These are phyloP conservation scores for Aspergillus ruber DNA, from an alignment of 2,329 filamentous ascomycete species.

Conservation along the genomic window DNA sequence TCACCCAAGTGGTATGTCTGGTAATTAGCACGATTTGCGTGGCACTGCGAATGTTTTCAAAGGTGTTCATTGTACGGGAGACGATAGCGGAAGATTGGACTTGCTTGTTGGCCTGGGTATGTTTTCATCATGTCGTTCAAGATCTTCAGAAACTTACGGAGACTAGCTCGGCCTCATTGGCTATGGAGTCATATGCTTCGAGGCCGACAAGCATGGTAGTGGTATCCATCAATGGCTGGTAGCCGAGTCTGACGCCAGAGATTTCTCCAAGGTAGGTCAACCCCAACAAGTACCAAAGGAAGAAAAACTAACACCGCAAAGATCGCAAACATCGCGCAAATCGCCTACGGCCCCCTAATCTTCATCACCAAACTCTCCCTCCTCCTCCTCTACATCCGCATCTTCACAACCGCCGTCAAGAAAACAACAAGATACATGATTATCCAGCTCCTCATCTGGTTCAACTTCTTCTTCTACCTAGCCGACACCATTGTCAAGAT, in stretches of 20 bases:
- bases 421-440: constrained; percentile 11
- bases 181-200: constrained; percentile 15
- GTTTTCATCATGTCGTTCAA: not conserved
- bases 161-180: constrained; percentile 17
- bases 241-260: constrained; percentile 9
- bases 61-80: constrained; percentile 18
- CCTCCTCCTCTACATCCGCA: constrained; percentile 19
- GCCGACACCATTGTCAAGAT: constrained; percentile 19
- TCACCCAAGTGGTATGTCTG: constrained; percentile 14
- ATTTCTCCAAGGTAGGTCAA: constrained; percentile 11
- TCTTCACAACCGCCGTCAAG: constrained; percentile 16
- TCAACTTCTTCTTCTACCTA: constrained; percentile 20
- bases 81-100: constrained; percentile 16
- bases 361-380: constrained; percentile 24
- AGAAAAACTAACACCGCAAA: constrained; percentile 1
- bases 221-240: constrained; percentile 15
- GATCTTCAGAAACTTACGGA: not conserved
- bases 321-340: constrained; percentile 18
- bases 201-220: constrained; percentile 15
- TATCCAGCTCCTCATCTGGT: constrained; percentile 18
- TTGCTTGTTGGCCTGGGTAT: constrained; percentile 17
- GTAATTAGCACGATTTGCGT: constrained; percentile 13
- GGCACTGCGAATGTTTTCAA: constrained; percentile 18
- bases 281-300: not conserved
- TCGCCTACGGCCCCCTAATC: constrained; percentile 22